Conservation (phyloP, 352 stramenopile species). For the Phytopythium cucurbitacearum region DNA sequence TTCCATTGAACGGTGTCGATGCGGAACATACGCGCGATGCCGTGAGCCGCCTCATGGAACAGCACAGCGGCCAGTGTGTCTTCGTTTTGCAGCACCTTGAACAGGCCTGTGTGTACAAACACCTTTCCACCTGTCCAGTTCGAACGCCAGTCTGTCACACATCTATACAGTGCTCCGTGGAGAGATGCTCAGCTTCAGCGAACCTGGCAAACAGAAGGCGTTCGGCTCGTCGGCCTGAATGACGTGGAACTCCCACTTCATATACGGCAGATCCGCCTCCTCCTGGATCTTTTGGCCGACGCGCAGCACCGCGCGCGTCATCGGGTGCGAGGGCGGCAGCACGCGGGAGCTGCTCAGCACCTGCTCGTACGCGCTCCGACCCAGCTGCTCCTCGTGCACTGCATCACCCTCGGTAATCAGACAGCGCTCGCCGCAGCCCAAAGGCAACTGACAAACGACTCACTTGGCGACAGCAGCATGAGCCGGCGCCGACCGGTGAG, state of each 20-base stretch:
- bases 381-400: constrained; percentile 43
- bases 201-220: constrained; percentile 63
- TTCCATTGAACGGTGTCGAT: background rate
- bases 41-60: constrained; percentile 71
- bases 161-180: background rate
- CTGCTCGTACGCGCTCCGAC: constrained; percentile 44
- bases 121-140: constrained; percentile 41
- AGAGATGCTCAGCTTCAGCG: background rate
- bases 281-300: constrained; percentile 50
- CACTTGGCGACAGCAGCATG: constrained; percentile 60
- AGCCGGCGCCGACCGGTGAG: constrained; percentile 44
- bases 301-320: constrained; percentile 49
- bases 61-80: constrained; percentile 62
- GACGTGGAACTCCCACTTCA: constrained; percentile 75
- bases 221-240: constrained; percentile 65
- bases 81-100: constrained; percentile 58
- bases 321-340: constrained; percentile 43
- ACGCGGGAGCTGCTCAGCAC: constrained; percentile 37
- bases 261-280: constrained; percentile 33
- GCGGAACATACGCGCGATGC: constrained; percentile 42
- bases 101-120: constrained; percentile 69
- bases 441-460: constrained; percentile 1
- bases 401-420: background rate
- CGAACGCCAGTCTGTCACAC: background rate
- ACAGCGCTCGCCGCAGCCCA: background rate